Conservation (phyloP, 2,329 filamentous ascomycete genomes). For the Penicillium sp. region DNA sequence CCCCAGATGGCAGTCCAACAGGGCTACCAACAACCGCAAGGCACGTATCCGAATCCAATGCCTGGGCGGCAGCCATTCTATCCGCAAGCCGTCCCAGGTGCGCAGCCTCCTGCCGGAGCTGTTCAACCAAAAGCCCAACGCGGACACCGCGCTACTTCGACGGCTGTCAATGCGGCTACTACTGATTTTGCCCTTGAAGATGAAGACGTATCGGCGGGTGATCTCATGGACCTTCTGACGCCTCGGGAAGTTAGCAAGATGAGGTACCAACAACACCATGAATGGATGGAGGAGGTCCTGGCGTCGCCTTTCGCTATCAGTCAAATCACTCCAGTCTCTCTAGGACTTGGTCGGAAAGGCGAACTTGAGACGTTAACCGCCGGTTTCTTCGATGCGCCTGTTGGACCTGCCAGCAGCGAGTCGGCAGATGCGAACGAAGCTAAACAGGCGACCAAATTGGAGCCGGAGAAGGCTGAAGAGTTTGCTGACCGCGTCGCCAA, state of each 20-base stretch:
- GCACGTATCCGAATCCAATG: conserved; percentile 44
- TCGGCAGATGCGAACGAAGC: conserved; percentile 35
- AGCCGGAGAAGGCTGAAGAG: conserved; percentile 77
- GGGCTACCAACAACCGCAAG: conserved; percentile 57
- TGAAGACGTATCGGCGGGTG: conserved; percentile 84
- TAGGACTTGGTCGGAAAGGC: conserved; percentile 83
- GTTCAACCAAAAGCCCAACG: conserved; percentile 44
- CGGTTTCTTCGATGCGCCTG: conserved; percentile 75
- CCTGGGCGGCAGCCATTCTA: conserved; percentile 44
- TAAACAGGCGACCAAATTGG: conserved; percentile 65
- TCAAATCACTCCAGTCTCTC: conserved; percentile 84
- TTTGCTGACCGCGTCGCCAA: conserved; percentile 79
- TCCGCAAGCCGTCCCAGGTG: conserved; percentile 34
- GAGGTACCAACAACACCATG: conserved; percentile 92
- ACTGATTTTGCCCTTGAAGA: conserved; percentile 70
- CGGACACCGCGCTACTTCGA: conserved; percentile 49
- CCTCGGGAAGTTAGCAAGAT: conserved; percentile 86
- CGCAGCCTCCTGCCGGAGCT: conserved; percentile 31
- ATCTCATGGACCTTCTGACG: conserved; percentile 87
- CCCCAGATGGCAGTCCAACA: conserved; percentile 52
- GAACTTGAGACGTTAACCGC: conserved; percentile 81
- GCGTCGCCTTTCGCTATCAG: conserved; percentile 85
- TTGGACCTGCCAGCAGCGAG: conserved; percentile 36
- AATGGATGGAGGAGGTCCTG: conserved; percentile 98
- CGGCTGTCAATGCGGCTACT: conserved; percentile 40